Evolutionary conservation across 768 basidiomycete species (phyloP).

Genomic region (Trametes coccinea): DNA sequence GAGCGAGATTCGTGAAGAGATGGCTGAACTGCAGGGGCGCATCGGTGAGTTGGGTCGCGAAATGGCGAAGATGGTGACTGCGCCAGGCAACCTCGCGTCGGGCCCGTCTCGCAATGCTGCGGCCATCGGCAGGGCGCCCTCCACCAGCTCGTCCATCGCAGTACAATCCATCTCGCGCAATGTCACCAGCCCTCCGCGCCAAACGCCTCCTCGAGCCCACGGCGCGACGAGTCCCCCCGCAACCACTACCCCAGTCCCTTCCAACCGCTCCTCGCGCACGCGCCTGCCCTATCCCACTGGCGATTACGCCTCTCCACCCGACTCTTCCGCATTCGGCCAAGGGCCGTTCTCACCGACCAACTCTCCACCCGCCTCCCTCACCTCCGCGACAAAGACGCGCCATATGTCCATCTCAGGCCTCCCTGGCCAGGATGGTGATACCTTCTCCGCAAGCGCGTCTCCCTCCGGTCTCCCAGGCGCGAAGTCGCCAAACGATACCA

Average conservation of each 20-base stretch:
- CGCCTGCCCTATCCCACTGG: constrained; percentile 82
- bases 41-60: constrained; percentile 76
- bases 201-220: constrained; percentile 44
- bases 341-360: constrained; percentile 53
- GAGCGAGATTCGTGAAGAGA: constrained; percentile 60
- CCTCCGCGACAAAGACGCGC: constrained; percentile 34
- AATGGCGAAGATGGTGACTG: constrained; percentile 70
- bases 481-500: constrained; percentile 22
- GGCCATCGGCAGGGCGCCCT: constrained; percentile 44
- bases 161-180: constrained; percentile 38
- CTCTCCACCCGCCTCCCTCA: constrained; percentile 43
- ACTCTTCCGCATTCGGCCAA: constrained; percentile 37
- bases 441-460: constrained; percentile 16
- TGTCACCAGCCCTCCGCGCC: constrained; percentile 31
- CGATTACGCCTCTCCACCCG: constrained; percentile 72
- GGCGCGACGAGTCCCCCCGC: constrained; percentile 61
- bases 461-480: constrained; percentile 28
- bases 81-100: constrained; percentile 52
- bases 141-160: constrained; percentile 48
- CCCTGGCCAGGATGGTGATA: constrained; percentile 29
- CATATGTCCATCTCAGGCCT: constrained; percentile 53
- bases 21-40: constrained; percentile 72
- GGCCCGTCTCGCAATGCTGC: constrained; percentile 51
- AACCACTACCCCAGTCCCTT: constrained; percentile 49
- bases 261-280: constrained; percentile 44